These are phyloP conservation scores for Candida chilensis DNA, from an alignment of 805 yeast genomes.

Conservation along the genomic window DNA sequence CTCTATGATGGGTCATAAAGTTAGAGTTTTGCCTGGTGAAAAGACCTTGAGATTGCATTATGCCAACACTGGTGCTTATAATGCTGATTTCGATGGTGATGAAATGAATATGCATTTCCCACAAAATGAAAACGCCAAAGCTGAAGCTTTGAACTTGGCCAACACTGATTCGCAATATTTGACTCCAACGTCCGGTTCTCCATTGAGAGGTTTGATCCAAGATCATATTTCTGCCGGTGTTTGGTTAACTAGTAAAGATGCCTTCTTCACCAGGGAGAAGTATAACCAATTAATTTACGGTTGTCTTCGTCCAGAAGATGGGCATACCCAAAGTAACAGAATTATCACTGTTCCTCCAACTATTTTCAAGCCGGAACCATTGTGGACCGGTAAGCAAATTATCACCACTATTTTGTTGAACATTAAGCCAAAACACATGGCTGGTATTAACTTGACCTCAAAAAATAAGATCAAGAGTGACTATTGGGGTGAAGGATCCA, in stretches of 20 bases:
- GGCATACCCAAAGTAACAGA: conserved; percentile 69
- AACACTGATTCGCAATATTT: conserved; percentile 96
- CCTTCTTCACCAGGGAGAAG: conserved; percentile 82
- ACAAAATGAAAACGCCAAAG: conserved; percentile 92
- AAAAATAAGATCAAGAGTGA: conserved; percentile 88
- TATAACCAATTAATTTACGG: conserved; percentile 94
- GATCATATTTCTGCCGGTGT: conserved; percentile 99
- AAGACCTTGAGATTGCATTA: conserved; percentile 94
- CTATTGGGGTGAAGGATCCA: conserved; percentile 85
- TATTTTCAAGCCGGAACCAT: conserved; percentile 71
- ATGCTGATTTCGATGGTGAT: conserved; percentile 99
- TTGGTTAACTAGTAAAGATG: conserved; percentile 91
- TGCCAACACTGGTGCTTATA: conserved; percentile 98
- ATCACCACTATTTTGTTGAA: conserved; percentile 87
- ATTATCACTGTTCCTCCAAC: conserved; percentile 86
- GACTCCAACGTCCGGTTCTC: conserved; percentile 98
- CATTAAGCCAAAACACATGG: conserved; percentile 78
- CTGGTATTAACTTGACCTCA: conserved; percentile 81
- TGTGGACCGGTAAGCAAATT: conserved; percentile 98
- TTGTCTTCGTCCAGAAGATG: conserved; percentile 94
- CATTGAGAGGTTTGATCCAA: conserved; percentile 97
- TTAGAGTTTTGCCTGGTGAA: conserved; percentile 93
- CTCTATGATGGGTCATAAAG: conserved; percentile 99
- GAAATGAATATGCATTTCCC: conserved; percentile 99
- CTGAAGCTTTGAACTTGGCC: conserved; percentile 92